Conservation (phyloP, 768 basidiomycete species). For the Lactarius trivialis region DNA sequence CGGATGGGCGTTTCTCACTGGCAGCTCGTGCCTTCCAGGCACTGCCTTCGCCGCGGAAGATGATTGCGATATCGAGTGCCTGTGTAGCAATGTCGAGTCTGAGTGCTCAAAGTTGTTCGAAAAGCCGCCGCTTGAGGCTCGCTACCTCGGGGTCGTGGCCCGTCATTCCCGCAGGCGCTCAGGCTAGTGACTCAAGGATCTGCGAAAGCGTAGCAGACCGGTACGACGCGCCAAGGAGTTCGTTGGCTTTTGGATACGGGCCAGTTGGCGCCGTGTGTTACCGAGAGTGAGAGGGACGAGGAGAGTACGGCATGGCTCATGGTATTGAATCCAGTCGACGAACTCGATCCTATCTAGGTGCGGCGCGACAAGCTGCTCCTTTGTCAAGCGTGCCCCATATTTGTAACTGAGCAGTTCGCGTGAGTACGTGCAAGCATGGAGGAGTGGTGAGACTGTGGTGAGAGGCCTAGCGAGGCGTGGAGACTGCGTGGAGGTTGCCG, state of each 20-base stretch:
- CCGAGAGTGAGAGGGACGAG: neutral
- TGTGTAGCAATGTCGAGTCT: neutral
- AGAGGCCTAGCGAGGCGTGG: neutral
- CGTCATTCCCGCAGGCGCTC: too few relatives aligned
- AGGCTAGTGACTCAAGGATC: neutral
- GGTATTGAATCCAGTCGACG: neutral
- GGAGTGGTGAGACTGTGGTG: neutral
- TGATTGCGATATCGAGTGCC: neutral
- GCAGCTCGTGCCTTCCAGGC: neutral
- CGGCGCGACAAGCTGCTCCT: neutral
- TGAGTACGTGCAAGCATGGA: neutral
- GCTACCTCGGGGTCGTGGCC: neutral
- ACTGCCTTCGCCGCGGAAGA: neutral
- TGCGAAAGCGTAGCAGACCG: neutral
- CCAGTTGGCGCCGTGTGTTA: too few relatives aligned
- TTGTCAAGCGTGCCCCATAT: neutral
- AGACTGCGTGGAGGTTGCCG: too few relatives aligned
- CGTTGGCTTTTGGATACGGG: neutral
- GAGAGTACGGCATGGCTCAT: neutral
- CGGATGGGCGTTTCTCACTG: neutral
- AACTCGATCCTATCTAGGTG: neutral
- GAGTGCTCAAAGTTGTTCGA: too few relatives aligned
- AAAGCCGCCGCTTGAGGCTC: too few relatives aligned
- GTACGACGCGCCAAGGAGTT: neutral
- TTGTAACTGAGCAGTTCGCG: neutral